Conservation (phyloP, 306 rosid species). For the Citrullus amarus region DNA sequence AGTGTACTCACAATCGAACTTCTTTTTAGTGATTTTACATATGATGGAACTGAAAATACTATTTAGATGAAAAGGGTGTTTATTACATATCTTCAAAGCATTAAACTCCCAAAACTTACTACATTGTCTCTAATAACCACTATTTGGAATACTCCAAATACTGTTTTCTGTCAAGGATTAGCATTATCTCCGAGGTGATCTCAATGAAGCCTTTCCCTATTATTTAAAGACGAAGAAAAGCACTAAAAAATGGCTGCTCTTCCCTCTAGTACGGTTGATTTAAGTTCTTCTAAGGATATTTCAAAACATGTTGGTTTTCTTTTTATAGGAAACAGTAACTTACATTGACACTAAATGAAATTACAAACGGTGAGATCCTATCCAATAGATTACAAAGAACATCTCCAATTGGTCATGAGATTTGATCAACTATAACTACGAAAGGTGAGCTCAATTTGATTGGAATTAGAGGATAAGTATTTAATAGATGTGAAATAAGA, state of each 20-base stretch:
- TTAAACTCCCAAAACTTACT: neutral
- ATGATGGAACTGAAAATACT: neutral
- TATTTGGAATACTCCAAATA: neutral
- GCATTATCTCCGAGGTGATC: neutral
- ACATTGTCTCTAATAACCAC: neutral
- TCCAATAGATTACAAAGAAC: too few relatives aligned
- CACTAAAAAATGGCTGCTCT: neutral
- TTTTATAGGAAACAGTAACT: too few relatives aligned
- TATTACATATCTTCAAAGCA: neutral
- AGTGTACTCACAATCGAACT: neutral
- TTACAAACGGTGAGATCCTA: too few relatives aligned
- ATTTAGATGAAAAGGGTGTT: neutral
- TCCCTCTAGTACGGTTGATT: neutral
- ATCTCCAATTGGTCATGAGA: too few relatives aligned
- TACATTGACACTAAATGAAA: too few relatives aligned
- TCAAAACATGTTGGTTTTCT: neutral
- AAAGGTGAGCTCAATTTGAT: too few relatives aligned
- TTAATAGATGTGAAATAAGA: too few relatives aligned
- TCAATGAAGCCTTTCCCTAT: neutral
- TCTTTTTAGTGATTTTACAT: neutral
- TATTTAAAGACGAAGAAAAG: neutral
- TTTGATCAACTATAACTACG: too few relatives aligned
- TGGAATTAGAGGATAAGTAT: too few relatives aligned
- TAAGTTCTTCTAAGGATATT: neutral
- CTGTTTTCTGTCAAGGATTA: neutral